phyloP scores from a whole-genome alignment of 2,329 filamentous ascomycete genomes.

The Penicillium corylophilum region DNA sequence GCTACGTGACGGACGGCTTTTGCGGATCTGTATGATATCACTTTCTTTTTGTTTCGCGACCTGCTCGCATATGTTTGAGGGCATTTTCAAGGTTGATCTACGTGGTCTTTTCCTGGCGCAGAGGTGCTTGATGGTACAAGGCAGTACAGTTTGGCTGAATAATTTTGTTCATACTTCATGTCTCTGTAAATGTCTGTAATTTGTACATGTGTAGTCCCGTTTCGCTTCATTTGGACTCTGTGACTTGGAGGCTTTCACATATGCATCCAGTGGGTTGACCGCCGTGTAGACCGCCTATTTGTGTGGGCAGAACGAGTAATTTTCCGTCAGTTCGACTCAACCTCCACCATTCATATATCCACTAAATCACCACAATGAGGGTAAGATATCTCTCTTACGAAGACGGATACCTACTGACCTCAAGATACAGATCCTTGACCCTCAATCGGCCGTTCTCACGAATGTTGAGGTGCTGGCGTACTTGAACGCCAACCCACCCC shows the following conservation, averaged over 20 bases:
- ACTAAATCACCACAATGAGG: conserved; percentile 25
- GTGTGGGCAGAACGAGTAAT: conserved; percentile 24
- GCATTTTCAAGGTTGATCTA: conserved; percentile 28
- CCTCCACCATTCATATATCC: conserved; percentile 5
- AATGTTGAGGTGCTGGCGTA: conserved; percentile 47
- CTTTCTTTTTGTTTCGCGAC: conserved; percentile 28
- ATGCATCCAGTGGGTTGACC: background rate
- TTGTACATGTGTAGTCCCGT: background rate
- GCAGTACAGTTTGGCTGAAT: conserved; percentile 30
- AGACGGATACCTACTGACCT: background rate
- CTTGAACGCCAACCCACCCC: conserved; percentile 42
- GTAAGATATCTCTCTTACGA: conserved; percentile 7
- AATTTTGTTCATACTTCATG: conserved; percentile 26
- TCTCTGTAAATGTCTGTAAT: background rate
- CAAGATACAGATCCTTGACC: conserved; percentile 41
- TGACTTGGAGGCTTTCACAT: background rate
- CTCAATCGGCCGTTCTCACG: conserved; percentile 45
- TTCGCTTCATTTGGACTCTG: background rate
- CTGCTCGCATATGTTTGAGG: conserved; percentile 26
- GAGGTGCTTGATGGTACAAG: conserved; percentile 34
- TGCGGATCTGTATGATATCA: conserved; percentile 47
- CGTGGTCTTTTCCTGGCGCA: conserved; percentile 29
- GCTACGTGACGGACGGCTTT: conserved; percentile 28
- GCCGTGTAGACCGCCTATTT: conserved; percentile 15
- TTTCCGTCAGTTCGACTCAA: conserved; percentile 16